Base-by-base conservation (phyloP, 352 stramenopile species). In the Globisporangium yorkense region DNA sequence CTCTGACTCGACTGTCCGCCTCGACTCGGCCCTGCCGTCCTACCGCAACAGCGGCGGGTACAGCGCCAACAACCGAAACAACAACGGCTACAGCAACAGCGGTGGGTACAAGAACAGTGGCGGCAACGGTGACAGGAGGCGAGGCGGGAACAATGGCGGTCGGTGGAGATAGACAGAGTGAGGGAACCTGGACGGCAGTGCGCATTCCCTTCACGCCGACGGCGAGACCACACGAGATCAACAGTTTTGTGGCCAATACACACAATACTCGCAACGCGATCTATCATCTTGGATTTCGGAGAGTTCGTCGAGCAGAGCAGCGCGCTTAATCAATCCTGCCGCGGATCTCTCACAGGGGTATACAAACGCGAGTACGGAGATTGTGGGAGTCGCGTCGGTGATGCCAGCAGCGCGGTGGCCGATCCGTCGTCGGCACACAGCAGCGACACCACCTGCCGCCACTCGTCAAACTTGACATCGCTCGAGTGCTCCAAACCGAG, bases 401-500 rank as follows among this genome's bases (percentile, higher is more conserved):
- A 57, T 5, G 69, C 63, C 37, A 94, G 62, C 40, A 99, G 77
- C 15, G 94, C 74, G 15, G 87, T 96, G 6, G 72, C 54, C 1
- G 87, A 96, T 24, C 89, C 92, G 59, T 98, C 89, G 61, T 99
- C 96, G 1, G 88, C 89, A 62, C 88, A 97, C 15, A 99, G 70
- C 43, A 97, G 60, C 4, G 81, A 78, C 10, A 98, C 84, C 16
- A 98, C 86, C 57, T 86, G 64, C 27, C 86, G 79, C 94, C 94
- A 99, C 68, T 98, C 92, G 49, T 90, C 76, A 59, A 98, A 99
- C 54, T 87, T 79, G 46, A 99, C 81, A 70, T 97, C 93, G 31
- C 89, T 97, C 9, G 92, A 98, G 66, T 97, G 96, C 66, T 98
- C 95, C 6, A 99, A 75, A 27, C 84, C 94, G 41, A 98, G 77